Percentiles rank a stretch among this genome's conserved stretches.
phyloP scores from a whole-genome alignment of 495 filamentous ascomycete species.

The Emericellopsis terricola region DNA sequence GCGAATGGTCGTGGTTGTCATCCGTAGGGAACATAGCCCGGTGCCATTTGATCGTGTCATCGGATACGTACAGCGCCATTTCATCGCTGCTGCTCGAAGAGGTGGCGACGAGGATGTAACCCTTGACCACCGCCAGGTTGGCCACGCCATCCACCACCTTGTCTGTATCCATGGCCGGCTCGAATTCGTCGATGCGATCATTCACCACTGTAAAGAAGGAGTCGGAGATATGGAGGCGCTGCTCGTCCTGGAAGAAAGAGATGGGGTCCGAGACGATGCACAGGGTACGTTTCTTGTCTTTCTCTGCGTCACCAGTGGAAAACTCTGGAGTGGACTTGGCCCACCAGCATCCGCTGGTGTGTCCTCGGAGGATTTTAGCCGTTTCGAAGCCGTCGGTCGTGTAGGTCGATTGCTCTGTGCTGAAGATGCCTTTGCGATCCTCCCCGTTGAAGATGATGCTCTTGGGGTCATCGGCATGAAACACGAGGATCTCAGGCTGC shows the following conservation, averaged over 20 bases:
- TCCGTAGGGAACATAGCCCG: slow-evolving; percentile 69
- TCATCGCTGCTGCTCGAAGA: slow-evolving; percentile 66
- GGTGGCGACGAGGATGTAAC: slow-evolving; percentile 69
- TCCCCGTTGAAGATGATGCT: slow-evolving; percentile 68
- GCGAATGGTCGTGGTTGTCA: slow-evolving; percentile 25
- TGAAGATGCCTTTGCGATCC: slow-evolving; percentile 40
- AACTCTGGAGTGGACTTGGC: slow-evolving; percentile 61
- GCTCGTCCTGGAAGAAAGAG: slow-evolving; percentile 40
- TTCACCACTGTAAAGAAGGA: slow-evolving; percentile 45
- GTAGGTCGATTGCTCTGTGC: slow-evolving; percentile 46
- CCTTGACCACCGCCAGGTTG: slow-evolving; percentile 62
- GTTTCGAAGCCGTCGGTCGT: slow-evolving; percentile 70
- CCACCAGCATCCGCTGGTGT: slow-evolving; percentile 62
- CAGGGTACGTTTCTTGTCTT: slow-evolving; percentile 46
- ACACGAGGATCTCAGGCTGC: slow-evolving; percentile 37
- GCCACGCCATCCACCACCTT: slow-evolving; percentile 56
- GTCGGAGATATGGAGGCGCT: slow-evolving; percentile 62
- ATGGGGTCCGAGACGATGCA: slow-evolving; percentile 58
- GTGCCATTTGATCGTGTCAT: slow-evolving; percentile 73
- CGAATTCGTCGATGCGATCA: slow-evolving; percentile 35
- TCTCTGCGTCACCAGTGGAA: slow-evolving; percentile 37
- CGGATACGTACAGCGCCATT: slow-evolving; percentile 66
- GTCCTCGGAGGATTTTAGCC: slow-evolving; percentile 39
- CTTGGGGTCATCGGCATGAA: slow-evolving; percentile 64
- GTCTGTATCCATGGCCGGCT: slow-evolving; percentile 56